Evolutionary conservation across 805 yeast genomes (phyloP).

Genomic region (Candida peoriensis): DNA sequence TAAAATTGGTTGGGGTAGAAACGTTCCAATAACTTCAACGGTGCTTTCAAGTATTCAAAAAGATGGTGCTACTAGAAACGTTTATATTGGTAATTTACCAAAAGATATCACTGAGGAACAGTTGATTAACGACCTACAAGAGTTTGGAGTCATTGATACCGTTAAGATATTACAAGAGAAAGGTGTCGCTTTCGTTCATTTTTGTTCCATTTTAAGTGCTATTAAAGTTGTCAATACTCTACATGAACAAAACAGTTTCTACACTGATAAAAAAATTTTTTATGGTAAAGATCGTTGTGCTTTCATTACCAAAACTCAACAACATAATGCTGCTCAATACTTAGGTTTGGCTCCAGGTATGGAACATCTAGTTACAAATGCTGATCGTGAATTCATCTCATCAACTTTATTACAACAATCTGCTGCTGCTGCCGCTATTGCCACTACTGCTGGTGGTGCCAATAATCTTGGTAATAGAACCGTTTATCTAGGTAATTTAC

Average conservation of each 20-base stretch:
- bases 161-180: slow-evolving; percentile 74
- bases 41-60: slow-evolving; percentile 72
- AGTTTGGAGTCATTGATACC: slow-evolving; percentile 81
- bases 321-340: slow-evolving; percentile 94
- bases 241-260: slow-evolving; percentile 58
- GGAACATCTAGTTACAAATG: slow-evolving; percentile 72
- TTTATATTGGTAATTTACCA: slow-evolving; percentile 77
- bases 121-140: slow-evolving; percentile 57
- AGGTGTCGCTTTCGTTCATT: slow-evolving; percentile 88
- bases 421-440: slow-evolving; percentile 97
- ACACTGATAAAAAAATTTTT: slow-evolving; percentile 71
- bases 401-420: slow-evolving; percentile 85
- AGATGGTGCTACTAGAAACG: slow-evolving; percentile 92
- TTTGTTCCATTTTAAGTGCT: slow-evolving; percentile 81
- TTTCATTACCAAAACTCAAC: slow-evolving; percentile 90
- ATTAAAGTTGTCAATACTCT: slow-evolving; percentile 76
- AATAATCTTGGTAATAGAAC: slow-evolving; percentile 90
- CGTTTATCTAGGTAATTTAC: slow-evolving; percentile 84
- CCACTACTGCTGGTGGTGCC: slow-evolving; percentile 91
- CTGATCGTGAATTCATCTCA: slow-evolving; percentile 53
- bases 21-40: slow-evolving; percentile 66
- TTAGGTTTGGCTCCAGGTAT: slow-evolving; percentile 86
- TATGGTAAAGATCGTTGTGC: slow-evolving; percentile 96
- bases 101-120: slow-evolving; percentile 63
- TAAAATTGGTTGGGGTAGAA: slow-evolving; percentile 91